These are phyloP conservation scores for Trametes polyzona DNA, from an alignment of 1,284 basidiomycete species.

Conservation along the genomic window DNA sequence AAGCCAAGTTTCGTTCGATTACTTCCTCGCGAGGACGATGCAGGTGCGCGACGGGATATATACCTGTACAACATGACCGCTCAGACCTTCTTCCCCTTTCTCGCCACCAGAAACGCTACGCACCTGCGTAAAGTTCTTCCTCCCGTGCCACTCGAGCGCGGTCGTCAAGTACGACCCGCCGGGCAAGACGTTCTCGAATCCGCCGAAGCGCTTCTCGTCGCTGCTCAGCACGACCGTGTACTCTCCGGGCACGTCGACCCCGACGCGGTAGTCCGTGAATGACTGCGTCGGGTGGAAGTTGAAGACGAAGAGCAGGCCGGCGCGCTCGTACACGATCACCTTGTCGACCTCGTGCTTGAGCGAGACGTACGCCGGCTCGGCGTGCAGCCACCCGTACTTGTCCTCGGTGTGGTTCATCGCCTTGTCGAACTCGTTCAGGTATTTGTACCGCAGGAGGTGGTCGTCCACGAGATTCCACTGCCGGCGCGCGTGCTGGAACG, in stretches of 20 bases:
- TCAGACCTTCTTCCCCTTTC: conserved; percentile 2
- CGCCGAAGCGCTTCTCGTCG: conserved; percentile 88
- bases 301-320: conserved; percentile 92
- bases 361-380: conserved; percentile 89
- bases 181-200: conserved; percentile 81
- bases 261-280: conserved; percentile 93
- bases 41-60: conserved; percentile 80
- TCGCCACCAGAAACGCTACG: conserved; percentile 23
- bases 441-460: conserved; percentile 83
- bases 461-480: conserved; percentile 98
- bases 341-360: conserved; percentile 94
- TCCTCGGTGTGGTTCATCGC: conserved; percentile 92
- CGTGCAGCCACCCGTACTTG: conserved; percentile 83
- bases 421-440: conserved; percentile 91
- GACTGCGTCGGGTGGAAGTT: conserved; percentile 93
- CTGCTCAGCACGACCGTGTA: conserved; percentile 83
- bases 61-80: conserved; percentile 50
- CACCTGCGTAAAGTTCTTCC: conserved; percentile 90
- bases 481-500: conserved; percentile 93
- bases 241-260: conserved; percentile 86
- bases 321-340: conserved; percentile 92
- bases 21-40: conserved; percentile 66
- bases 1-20: not conserved
- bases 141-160: conserved; percentile 88
- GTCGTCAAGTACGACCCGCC: conserved; percentile 80